Conservation (phyloP, 2,329 filamentous ascomycete species). For the Fusarium sororula region DNA sequence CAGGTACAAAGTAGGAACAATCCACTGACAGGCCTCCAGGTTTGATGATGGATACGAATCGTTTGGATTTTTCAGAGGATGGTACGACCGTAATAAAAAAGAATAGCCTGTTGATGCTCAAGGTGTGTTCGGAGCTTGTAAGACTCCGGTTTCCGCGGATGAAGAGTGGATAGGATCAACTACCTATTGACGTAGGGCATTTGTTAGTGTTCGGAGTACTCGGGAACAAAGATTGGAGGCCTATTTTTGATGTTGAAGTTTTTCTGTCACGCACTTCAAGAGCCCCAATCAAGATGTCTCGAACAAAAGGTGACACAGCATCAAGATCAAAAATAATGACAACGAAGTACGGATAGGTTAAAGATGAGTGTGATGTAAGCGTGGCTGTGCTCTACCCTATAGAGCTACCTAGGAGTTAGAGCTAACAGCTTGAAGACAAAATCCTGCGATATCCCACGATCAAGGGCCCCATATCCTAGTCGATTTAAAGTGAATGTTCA, state of each 20-base stretch:
- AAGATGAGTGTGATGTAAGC: background rate
- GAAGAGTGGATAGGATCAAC: slow-evolving; percentile 18
- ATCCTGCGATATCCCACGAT: slow-evolving; percentile 3
- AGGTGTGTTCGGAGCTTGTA: slow-evolving; percentile 35
- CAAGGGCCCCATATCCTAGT: background rate
- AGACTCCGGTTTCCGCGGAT: slow-evolving; percentile 30
- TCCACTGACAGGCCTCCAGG: slow-evolving; percentile 1
- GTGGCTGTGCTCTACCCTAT: slow-evolving; percentile 17
- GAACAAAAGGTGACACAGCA: background rate
- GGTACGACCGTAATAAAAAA: slow-evolving; percentile 20
- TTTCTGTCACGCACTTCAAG: background rate
- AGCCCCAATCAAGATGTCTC: background rate
- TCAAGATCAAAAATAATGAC: background rate
- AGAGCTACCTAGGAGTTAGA: background rate
- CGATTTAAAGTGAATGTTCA: background rate
- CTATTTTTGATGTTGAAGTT: background rate
- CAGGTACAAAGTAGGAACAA: background rate
- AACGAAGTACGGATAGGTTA: background rate
- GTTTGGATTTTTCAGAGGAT: slow-evolving; percentile 9
- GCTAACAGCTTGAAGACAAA: background rate
- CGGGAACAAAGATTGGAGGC: slow-evolving; percentile 1
- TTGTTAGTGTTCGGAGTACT: slow-evolving; percentile 38
- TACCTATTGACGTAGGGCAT: slow-evolving; percentile 21
- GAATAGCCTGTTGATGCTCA: slow-evolving; percentile 6
- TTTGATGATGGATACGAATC: slow-evolving; percentile 1